Evolutionary conservation across 345 rosid genomes (phyloP), one percentile per base, ranked within the genome.

Genomic region (Lumnitzera littorea): DNA sequence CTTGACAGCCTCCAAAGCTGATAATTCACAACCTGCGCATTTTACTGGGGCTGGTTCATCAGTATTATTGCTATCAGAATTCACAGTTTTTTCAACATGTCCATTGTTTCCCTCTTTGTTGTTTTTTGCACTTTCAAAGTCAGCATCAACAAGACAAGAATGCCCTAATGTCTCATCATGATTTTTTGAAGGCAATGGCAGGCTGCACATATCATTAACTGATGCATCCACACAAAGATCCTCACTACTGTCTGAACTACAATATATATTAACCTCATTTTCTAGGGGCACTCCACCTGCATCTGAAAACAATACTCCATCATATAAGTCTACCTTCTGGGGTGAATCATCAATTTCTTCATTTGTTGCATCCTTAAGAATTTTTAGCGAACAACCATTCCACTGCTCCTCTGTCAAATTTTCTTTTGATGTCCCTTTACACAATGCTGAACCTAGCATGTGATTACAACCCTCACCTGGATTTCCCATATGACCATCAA

Each of bases 201-300:
- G 24, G 59, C 25, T 15, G 52, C 50, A 15, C 17, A 47, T n/a
- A 53, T 24, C 53, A 13, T 20, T 31, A 23, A 43, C 9, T 11
- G 50, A 16, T 51, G 52, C 65, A 48, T 62, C 25, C 50, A 52
- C 59, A 16, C 36, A 12, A 46, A 23, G 56, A 13, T 23, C 13
- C 15, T 29, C 48, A 17, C 12, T 62, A 17, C 13, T 41, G 49
- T 54, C 52, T 27, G 56, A 55, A 62, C 47, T 23, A 24, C 29
- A 50, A 16, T 49, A 36, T 41, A 51, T 52, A 46, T 17, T 24
- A 25, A 27, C 58, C 48, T 24, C 13, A 29, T 46, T 48, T 46
- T 50, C 16, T 36, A 36, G 43, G 46, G 58, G 51, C 24, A 46
- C 46, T 6, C 12, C 46, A 11, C 52, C 17, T 13, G 58, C 23